Evolutionary conservation across 495 filamentous ascomycete species (phyloP).

Genomic region (Penicillium waksmanii): DNA sequence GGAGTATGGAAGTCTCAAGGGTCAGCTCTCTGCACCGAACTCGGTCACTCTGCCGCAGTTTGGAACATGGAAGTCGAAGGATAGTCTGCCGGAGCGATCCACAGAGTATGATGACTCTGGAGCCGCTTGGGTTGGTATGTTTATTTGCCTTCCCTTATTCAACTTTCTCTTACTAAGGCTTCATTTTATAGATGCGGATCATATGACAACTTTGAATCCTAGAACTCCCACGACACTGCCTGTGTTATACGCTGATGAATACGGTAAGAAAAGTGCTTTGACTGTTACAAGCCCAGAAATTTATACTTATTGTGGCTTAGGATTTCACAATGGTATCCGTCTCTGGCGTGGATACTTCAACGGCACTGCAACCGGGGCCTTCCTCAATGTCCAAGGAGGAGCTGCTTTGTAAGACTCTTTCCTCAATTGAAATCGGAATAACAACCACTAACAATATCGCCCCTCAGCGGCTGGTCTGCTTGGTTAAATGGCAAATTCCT

Average conservation of each 20-base stretch:
- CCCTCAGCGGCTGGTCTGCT: conserved; percentile 51
- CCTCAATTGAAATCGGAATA: background rate
- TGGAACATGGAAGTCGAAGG: conserved; percentile 63
- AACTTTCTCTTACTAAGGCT: background rate
- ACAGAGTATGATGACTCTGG: conserved; percentile 62
- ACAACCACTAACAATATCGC: background rate
- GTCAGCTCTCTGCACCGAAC: conserved; percentile 45
- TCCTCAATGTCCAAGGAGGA: conserved; percentile 64
- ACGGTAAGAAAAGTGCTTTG: conserved; percentile 41
- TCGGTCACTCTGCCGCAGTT: conserved; percentile 57
- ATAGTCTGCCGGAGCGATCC: conserved; percentile 70
- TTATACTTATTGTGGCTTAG: conserved; percentile 22
- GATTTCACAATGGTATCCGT: conserved; percentile 68
- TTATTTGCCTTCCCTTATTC: background rate
- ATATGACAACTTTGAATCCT: conserved; percentile 62
- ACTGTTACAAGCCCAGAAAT: background rate
- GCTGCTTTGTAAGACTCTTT: conserved; percentile 49
- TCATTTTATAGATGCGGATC: conserved; percentile 38
- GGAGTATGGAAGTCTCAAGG: conserved; percentile 52
- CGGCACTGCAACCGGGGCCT: conserved; percentile 56
- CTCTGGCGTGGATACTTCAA: conserved; percentile 73
- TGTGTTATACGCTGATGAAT: conserved; percentile 65
- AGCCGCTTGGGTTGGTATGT: conserved; percentile 57
- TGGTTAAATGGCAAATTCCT: conserved; percentile 60
- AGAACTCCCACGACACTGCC: conserved; percentile 60